phyloP scores from a whole-genome alignment of 257 asterid genomes.

The Osmanthus fragrans region DNA sequence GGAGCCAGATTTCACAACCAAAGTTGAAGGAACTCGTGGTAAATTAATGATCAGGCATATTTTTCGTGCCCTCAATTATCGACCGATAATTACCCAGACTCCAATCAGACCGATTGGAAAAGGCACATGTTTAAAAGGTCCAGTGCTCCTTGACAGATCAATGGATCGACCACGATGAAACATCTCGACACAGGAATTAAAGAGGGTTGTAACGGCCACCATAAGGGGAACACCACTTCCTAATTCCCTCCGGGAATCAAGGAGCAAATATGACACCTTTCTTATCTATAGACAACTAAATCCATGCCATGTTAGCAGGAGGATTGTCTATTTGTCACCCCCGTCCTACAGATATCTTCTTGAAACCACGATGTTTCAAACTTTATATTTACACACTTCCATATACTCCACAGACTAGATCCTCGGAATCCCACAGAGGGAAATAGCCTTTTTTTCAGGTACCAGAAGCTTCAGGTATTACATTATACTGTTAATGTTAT shows the following conservation, averaged over 20 bases:
- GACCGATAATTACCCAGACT: not conserved
- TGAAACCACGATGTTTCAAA: not conserved
- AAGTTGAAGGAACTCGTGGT: not conserved
- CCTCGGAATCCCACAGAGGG: not conserved
- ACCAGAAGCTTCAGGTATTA: not conserved
- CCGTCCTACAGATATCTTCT: not conserved
- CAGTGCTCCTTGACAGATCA: not conserved
- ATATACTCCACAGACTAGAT: not conserved
- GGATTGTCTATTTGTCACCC: not conserved
- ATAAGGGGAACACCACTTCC: not conserved
- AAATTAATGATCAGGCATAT: not conserved
- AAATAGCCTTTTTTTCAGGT: not conserved
- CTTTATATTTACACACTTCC: not conserved
- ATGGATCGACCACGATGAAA: not conserved
- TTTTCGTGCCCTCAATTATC: not conserved
- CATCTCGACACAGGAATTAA: not conserved
- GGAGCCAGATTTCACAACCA: not conserved
- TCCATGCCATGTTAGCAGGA: not conserved
- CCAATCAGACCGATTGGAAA: not conserved
- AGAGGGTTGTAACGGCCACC: not conserved
- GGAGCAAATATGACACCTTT: not conserved
- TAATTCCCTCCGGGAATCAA: not conserved
- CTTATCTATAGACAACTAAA: not conserved
- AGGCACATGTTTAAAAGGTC: not conserved
- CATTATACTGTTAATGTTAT: not conserved